These are phyloP conservation scores for Salix udensis DNA, from an alignment of 345 rosid genomes.

Conservation along the genomic window DNA sequence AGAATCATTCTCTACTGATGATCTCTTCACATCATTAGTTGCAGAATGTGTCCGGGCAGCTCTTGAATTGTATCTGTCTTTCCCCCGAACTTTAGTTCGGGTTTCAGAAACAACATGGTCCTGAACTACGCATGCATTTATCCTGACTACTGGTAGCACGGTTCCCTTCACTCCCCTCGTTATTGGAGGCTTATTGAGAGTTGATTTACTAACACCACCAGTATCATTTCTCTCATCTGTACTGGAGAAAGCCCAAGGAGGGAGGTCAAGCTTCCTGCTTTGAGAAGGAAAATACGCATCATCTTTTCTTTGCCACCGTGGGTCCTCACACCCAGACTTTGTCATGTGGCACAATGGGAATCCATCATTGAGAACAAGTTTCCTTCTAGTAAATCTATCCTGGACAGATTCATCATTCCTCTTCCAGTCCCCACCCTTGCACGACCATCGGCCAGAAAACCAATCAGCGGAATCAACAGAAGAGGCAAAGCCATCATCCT, in stretches of 20 bases:
- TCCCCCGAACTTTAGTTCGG: slow-evolving; percentile 58
- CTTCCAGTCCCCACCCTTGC: slow-evolving; percentile 99
- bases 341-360: slow-evolving; percentile 92
- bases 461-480: slow-evolving; percentile 52
- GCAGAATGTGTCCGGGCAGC: slow-evolving; percentile 59
- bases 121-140: slow-evolving; percentile 94
- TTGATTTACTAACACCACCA: slow-evolving; percentile 28
- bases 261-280: slow-evolving; percentile 85
- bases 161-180: slow-evolving; percentile 73
- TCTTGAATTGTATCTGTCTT: slow-evolving; percentile 67
- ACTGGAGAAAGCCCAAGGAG: slow-evolving; percentile 80
- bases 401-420: slow-evolving; percentile 71
- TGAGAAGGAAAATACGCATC: slow-evolving; percentile 72
- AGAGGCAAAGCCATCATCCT: slow-evolving; percentile 35
- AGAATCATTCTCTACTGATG: slow-evolving; percentile 52
- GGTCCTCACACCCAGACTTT: slow-evolving; percentile 84
- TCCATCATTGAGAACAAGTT: slow-evolving; percentile 85
- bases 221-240: slow-evolving; percentile 68
- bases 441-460: slow-evolving; percentile 77
- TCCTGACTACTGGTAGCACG: slow-evolving; percentile 74
- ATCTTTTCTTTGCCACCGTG: slow-evolving; percentile 85
- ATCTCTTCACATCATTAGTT: slow-evolving; percentile 58
- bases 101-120: slow-evolving; percentile 83
- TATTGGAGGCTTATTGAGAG: slow-evolving; percentile 45
- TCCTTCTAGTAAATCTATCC: slow-evolving; percentile 61